Evolutionary conservation across 768 basidiomycete genomes (phyloP), one percentile per base, ranked within the genome.

Genomic region (Sistotremastrum niveocremeum): DNA sequence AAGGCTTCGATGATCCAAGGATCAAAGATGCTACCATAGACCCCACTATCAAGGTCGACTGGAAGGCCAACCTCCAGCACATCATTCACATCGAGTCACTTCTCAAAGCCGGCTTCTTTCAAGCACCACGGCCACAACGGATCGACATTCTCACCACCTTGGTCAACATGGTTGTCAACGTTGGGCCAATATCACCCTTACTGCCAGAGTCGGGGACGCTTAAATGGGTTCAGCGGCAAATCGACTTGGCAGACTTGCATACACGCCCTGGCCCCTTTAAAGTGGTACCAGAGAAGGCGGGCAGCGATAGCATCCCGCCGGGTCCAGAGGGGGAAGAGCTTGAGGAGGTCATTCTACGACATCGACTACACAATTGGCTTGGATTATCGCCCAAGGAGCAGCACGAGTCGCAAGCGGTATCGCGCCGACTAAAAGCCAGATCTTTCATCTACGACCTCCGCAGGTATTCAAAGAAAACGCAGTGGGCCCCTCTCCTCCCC

Each of bases 1-100:
- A 61, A 41, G 68, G 72, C 5, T 84, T 83, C 58, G 84, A 86
- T 56, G 74, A 81, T 54, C 79, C 80, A n/a, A 65, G 74, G 10
- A 47, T 20, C 20, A 20, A 20, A 20, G 20, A 20, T 20, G 20
- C 20, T 20, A 20, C 20, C 48, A 47, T 42, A 12, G 39, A 12
- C 30, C 49, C 12, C 52, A 59, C 54, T 3, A 39, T 47, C 3
- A 56, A 44, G 10, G 54, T 76, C 5, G 61, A 72, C 49, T 85
- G 82, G 82, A 72, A 61, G 52, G 50, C 50, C 3, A 67, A 70
- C 35, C 55, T 85, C 31, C 75, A 81, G 51, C 60, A 66, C 7
- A 62, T 74, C 44, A 60, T 75, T 46, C 60, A 53, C 43, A 73
- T 73, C 8, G 68, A 71, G 49, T 51, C 65, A 1, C 60, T 79